Percentiles rank a stretch among this genome's conserved stretches.
Evolutionary conservation across 139 green algal genomes (phyloP).

Genomic region (Haematococcus lacustris): DNA sequence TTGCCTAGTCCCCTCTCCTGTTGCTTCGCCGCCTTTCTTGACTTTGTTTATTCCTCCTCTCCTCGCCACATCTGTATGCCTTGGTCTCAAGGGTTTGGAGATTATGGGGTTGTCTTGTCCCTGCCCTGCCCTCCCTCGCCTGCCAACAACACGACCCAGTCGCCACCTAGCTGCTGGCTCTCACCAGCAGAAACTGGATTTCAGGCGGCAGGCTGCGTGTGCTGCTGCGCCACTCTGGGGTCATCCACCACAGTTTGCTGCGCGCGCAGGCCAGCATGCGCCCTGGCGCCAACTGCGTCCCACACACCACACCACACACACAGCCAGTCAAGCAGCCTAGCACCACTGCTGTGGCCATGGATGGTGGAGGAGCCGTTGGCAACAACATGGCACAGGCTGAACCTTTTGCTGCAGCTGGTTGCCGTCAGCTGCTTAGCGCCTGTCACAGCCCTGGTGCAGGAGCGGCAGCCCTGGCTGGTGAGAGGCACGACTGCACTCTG

Average conservation of each 20-base stretch:
- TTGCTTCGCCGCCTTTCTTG: background rate
- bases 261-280: constrained; percentile 62
- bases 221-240: constrained; percentile 75
- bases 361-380: too few species aligned
- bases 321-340: too few species aligned
- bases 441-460: too few species aligned
- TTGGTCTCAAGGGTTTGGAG: background rate
- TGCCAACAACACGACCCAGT: background rate
- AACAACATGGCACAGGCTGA: too few species aligned
- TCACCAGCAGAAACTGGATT: constrained; percentile 85
- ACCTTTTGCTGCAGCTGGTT: too few species aligned
- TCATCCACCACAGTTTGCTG: constrained; percentile 91
- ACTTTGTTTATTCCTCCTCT: background rate
- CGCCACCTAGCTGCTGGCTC: background rate
- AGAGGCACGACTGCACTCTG: too few species aligned
- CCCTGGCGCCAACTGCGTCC: constrained; percentile 36
- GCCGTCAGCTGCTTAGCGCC: too few species aligned
- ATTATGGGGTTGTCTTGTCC: too few species aligned
- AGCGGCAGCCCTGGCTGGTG: too few species aligned
- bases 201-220: constrained; percentile 69
- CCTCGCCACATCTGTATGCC: background rate
- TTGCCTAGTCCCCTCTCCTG: background rate
- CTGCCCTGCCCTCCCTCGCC: too few species aligned
- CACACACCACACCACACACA: too few species aligned
- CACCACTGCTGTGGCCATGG: too few species aligned